Evolutionary conservation across 192 early-diverging fungal genomes (phyloP).

Genomic region (Chytriomyces sp.): DNA sequence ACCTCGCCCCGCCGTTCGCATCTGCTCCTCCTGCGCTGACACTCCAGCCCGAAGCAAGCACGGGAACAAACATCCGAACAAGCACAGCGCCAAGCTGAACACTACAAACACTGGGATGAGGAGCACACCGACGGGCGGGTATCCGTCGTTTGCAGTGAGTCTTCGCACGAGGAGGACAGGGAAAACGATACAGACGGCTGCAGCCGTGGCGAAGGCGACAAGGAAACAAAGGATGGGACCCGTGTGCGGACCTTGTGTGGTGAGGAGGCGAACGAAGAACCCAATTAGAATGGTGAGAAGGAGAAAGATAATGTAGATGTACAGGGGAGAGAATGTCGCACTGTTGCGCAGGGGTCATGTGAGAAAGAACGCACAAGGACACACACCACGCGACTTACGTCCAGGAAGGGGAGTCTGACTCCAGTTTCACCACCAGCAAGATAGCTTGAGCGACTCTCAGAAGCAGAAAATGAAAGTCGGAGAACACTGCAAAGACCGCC

Average conservation of each 20-base stretch:
- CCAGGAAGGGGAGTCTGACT: conserved; percentile 24
- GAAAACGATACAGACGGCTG: too few species aligned
- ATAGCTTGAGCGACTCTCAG: conserved; percentile 68
- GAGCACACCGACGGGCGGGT: conserved; percentile 43
- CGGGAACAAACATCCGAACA: conserved; percentile 44
- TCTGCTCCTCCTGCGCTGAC: too few species aligned
- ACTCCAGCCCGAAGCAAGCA: too few species aligned
- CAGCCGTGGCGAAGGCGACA: too few species aligned
- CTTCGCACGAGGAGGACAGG: too few species aligned
- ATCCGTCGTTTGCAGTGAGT: too few species aligned
- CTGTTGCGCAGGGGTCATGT: too few species aligned
- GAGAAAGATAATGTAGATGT: conserved; percentile 11
- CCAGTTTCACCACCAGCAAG: conserved; percentile 61
- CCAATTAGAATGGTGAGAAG: background rate
- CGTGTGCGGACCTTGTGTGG: background rate
- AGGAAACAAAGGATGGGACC: too few species aligned
- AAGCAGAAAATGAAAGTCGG: conserved; percentile 56
- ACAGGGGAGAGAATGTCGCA: conserved; percentile 7
- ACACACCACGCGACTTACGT: too few species aligned
- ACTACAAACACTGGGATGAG: conserved; percentile 55
- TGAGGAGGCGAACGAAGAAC: conserved; percentile 6
- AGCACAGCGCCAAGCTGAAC: conserved; percentile 39
- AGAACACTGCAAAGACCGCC: conserved; percentile 29
- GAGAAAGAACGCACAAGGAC: too few species aligned
- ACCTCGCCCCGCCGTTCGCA: too few species aligned